Conservation (phyloP, 2,329 filamentous ascomycete species). For the Graphilbum ipis-grandicollis region DNA sequence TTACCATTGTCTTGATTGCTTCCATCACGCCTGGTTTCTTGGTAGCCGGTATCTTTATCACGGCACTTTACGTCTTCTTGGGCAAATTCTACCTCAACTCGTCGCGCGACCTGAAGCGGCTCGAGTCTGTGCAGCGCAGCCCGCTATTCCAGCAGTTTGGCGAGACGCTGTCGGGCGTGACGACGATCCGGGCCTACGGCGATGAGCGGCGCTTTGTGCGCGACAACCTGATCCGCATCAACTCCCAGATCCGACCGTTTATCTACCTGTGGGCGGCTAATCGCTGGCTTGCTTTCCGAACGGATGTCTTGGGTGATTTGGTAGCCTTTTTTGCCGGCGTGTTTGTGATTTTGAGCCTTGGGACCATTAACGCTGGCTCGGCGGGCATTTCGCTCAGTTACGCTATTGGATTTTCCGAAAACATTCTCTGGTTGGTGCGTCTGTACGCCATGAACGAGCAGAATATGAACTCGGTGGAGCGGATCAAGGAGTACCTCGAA, state of each 20-base stretch:
- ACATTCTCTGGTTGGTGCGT: conserved; percentile 88
- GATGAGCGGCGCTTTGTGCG: conserved; percentile 86
- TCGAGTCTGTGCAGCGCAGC: conserved; percentile 87
- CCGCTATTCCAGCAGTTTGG: conserved; percentile 96
- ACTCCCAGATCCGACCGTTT: conserved; percentile 81
- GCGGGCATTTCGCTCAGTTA: conserved; percentile 91
- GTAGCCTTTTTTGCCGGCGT: conserved; percentile 88
- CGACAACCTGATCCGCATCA: conserved; percentile 77
- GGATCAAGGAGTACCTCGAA: conserved; percentile 91
- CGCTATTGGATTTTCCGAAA: conserved; percentile 92
- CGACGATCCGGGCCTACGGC: conserved; percentile 90
- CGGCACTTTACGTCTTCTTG: conserved; percentile 62
- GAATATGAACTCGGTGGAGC: conserved; percentile 98
- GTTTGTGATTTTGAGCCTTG: conserved; percentile 74
- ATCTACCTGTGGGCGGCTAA: conserved; percentile 95
- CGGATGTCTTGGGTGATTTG: conserved; percentile 76
- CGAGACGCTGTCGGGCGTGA: conserved; percentile 85
- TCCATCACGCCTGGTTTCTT: conserved; percentile 82
- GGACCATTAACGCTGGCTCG: conserved; percentile 72
- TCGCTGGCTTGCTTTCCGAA: conserved; percentile 86
- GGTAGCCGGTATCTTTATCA: conserved; percentile 74
- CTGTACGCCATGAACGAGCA: conserved; percentile 92
- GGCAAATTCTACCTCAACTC: conserved; percentile 79
- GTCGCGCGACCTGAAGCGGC: conserved; percentile 85
- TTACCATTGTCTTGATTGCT: conserved; percentile 77